Evolutionary conservation across 306 rosid species (phyloP), one percentile per base, ranked within the genome.

Genomic region (Fagus crenata): DNA sequence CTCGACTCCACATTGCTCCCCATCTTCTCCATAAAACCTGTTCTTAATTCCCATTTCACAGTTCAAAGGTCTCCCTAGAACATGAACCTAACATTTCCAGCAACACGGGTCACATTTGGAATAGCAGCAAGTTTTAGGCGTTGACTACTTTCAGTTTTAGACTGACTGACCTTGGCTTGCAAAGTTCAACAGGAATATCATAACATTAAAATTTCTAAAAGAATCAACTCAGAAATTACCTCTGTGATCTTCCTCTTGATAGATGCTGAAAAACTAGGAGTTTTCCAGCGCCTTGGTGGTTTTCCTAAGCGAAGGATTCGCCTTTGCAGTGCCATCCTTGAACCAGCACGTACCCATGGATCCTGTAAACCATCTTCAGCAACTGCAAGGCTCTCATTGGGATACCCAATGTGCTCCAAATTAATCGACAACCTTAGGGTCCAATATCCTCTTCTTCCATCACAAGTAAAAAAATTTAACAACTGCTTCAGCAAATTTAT

Each of bases 231-330:
- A 77, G 77, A n/a, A 58, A 71, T 69, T 78, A 94, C 98, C 96
- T 94, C 96, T n/a, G 87, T 81, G 77, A 94, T 92, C 73, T 89
- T 89, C 86, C 88, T 92, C 67, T 74, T 77, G 13, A 84, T 71
- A 68, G 86, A 89, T 73, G 80, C 86, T 5, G 89, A 80, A 89
- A 92, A 92, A 78, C 92, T 89, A 73, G 98, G 97, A 65, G 76
- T 87, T 88, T 86, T 94, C 97, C 98, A 94, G 65, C 97, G 89
- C 82, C 97, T 89, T 79, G 97, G 98, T 80, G 98, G 98, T 82
- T 87, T 94, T 53, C 97, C 98, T 73, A 94, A 74, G 72, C 97
- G 89, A 81, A 92, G 89, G 80, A 94, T 85, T 73, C 96, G 89
- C 86, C 92, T 94, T 86, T 92, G 97, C 80, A 94, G 77, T 74